Evolutionary conservation across 225 moss, liverwort and hornwort species (phyloP), one percentile per base, ranked within the genome.

Genomic region (Physcomitrellopsis africana): DNA sequence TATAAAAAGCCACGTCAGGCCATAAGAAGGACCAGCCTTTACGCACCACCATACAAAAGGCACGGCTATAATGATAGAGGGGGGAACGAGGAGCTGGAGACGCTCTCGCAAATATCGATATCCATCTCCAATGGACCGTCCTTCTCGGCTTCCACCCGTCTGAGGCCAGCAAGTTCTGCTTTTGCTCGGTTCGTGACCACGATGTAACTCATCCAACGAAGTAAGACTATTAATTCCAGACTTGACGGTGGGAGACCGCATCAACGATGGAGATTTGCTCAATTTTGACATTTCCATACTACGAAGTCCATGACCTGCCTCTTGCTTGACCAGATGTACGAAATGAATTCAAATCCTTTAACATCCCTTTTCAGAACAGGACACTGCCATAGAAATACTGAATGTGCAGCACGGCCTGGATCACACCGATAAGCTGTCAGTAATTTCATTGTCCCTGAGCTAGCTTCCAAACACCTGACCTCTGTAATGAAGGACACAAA

Each of bases 31-130:
- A 74, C 84, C 89, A 54, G 90, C 89, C 79, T 91, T 95, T 55
- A 91, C 89, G 75, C 86, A 95, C 95, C 95, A 95, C 95, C 93
- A 95, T 32, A 95, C 86, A 69, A 90, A 91, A 45, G 95, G 91
- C 37, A 95, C 82, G 51, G 92, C 86, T 74, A 95, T 86, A 27
- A 95, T 85, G 48, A 95, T 80, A 49, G 88, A 65, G 4, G 91
- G 92, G 22, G 95, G 91, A 41, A 95, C 55, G 26, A 95, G 74
- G 73, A 89, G 82, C 81, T 93, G 95, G 72, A 88, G 85, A 71
- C 92, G 83, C 79, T 87, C 83, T 53, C 81, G 81, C 79, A 81
- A 43, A 57, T 81, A 76, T 67, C 81, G 78, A 73, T 78, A 63
- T 69, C 81, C 79, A 60, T 72, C 80, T 69, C 77, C 77, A 53